Evolutionary conservation across 208 protist species (phyloP), one percentile per base, ranked within the genome.

Genomic region (Naegleria fowleri): DNA sequence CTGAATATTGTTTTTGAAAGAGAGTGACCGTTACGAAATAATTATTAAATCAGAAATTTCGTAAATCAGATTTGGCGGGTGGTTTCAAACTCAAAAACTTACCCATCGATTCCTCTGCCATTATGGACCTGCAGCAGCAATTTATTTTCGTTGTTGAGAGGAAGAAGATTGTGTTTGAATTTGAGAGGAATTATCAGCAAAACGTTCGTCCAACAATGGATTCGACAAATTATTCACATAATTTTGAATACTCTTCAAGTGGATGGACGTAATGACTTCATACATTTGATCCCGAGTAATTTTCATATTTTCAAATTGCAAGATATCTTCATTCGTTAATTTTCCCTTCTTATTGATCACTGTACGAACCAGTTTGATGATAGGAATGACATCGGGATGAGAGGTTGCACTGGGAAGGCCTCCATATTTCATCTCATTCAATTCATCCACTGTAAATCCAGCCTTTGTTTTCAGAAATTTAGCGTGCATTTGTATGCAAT

Each of bases 261-360:
- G 67, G 36, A 79, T 36, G 0, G 67, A 79, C 6, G 67, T 79
- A 5, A 79, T 79, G n/a, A 79, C 25, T 79, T 79, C 67, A 36
- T 79, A 79, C 67, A 79, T 79, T 79, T 79, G 67, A 79, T 79
- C 67, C 67, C 67, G 19, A 36, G 67, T 79, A 36, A 79, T 36
- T 79, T 79, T 79, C 67, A 79, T 79, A 36, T 79, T 29, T 79
- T 79, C 67, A 79, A 79, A 79, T 79, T 11, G 7, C 7, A 7
- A 36, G 9, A 79, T 36, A 79, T 79, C 67, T 79, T 79, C 67
- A 11, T 79, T 19, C n/a, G 67, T 36, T 79, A 79, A 79, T 79
- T 79, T 79, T 13, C 67, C 67, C n/a, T 79, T 79, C 29, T 79
- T 79, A 79, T 36, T 36, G 29, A 79, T 36, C 6, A 79, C 25